These are phyloP conservation scores for Trichoderma parareesei DNA, from an alignment of 495 filamentous ascomycete genomes.

Conservation along the genomic window DNA sequence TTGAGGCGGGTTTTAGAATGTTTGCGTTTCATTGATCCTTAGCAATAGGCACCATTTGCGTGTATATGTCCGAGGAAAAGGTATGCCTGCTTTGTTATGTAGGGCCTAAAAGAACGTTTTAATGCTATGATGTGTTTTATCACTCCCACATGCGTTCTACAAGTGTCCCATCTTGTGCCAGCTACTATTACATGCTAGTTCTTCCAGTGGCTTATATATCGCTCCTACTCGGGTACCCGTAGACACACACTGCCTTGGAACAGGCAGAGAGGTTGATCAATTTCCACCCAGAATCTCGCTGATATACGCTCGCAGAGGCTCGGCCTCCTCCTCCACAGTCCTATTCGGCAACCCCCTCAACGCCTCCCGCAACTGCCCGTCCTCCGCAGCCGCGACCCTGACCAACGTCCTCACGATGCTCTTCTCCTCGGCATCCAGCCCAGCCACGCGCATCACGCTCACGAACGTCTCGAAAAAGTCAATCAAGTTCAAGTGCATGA, in stretches of 20 bases:
- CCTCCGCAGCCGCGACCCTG: conserved; percentile 28
- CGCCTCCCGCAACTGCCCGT: conserved; percentile 31
- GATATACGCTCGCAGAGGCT: conserved; percentile 31
- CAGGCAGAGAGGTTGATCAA: neutral
- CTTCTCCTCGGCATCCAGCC: conserved; percentile 30
- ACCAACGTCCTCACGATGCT: conserved; percentile 32
- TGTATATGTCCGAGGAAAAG: neutral
- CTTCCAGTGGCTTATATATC: neutral
- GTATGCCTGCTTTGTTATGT: neutral
- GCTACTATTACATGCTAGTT: neutral
- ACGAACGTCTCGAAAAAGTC: conserved; percentile 67
- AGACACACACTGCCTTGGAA: neutral
- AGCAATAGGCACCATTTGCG: neutral
- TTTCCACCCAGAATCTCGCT: conserved; percentile 18
- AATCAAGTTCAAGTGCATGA: conserved; percentile 74
- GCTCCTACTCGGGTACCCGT: neutral
- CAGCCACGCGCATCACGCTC: conserved; percentile 41
- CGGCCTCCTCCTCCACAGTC: conserved; percentile 36
- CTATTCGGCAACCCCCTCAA: conserved; percentile 35
- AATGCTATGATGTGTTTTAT: neutral
- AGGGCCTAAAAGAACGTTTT: neutral
- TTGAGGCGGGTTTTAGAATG: neutral
- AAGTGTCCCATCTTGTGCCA: neutral
- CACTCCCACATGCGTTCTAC: neutral
- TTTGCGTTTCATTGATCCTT: conserved; percentile 10